Evolutionary conservation across 129 eudicot species (phyloP), one percentile per base, ranked within the genome.

Genomic region (Oenanthe sinensis): DNA sequence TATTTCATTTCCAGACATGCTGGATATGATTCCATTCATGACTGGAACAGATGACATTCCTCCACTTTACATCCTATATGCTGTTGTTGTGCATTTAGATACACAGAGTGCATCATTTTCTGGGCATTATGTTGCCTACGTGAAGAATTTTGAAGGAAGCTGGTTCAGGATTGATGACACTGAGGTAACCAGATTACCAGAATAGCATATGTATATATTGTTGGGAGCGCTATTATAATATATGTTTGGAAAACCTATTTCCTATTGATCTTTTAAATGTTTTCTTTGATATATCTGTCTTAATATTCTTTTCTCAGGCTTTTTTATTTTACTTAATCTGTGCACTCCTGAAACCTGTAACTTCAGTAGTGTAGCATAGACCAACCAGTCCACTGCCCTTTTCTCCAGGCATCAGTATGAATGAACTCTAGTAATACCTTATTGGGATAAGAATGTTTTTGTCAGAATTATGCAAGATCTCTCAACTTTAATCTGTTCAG

Each of bases 11-110:
- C 96, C 97, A 1, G 97, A 94, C 69, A 87, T 88, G 92, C 83
- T 94, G 87, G 93, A 94, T 74, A 91, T 94, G 97, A 75, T 89
- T 73, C 98, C 98, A 1, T 94, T 80, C 80, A 94, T 94, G 98
- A 91, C 96, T 1, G 98, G 98, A 72, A 88, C 83, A 63, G 88
- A 88, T 67, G 97, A 94, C 62, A 76, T 87, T 30, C 97, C 98
- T 84, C 98, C 98, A 36, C 88, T 91, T 20, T 94, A 94, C 87
- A 83, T 88, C 90, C 98, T 94, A 65, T 94, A 94, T 78, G 98
- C 88, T 43, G 93, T 91, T 60, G 97, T 94, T 30, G 97, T 94
- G 81, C 98, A 94, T 54, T 82, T 91, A 72, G 98, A 94, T 86
- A 90, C 88, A 10, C 82, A 89, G 71, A 94, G 92, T 85, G 97